Evolutionary conservation across 805 yeast genomes (phyloP).

Genomic region (Ogataea parapolymorpha): DNA sequence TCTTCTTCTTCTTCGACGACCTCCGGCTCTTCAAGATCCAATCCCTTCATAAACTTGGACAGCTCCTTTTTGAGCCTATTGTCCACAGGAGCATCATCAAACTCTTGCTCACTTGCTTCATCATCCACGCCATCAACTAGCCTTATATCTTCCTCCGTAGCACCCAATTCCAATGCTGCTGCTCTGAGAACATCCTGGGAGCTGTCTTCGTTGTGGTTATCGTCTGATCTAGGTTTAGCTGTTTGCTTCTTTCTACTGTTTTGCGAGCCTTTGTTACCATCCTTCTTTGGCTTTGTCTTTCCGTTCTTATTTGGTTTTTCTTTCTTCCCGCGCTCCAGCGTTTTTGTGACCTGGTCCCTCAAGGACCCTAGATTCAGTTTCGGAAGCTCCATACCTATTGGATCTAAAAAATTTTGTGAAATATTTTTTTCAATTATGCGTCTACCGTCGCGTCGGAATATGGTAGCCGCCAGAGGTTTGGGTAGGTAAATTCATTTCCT

Average conservation of each 20-base stretch:
- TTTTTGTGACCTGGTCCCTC: conserved; percentile 60
- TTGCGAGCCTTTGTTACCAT: background rate
- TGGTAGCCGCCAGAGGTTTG: too few species aligned
- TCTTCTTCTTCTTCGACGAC: conserved; percentile 33
- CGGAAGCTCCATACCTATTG: conserved; percentile 40
- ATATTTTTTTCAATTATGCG: conserved; percentile 7
- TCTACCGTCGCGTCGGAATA: conserved; percentile 9
- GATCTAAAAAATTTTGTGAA: conserved; percentile 4
- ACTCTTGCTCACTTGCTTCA: conserved; percentile 52
- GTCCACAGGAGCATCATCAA: conserved; percentile 45
- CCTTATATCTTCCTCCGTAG: conserved; percentile 76
- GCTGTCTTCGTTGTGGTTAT: conserved; percentile 6
- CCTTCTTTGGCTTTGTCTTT: background rate
- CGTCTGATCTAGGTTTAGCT: background rate
- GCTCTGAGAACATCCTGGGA: conserved; percentile 46
- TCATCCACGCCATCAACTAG: conserved; percentile 50
- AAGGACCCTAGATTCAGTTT: conserved; percentile 52
- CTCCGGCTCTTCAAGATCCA: conserved; percentile 55
- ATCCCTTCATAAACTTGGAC: conserved; percentile 56
- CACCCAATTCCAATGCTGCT: conserved; percentile 81
- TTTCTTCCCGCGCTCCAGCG: conserved; percentile 33
- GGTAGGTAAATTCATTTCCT: too few species aligned
- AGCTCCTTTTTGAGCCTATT: conserved; percentile 51
- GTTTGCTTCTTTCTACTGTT: background rate
- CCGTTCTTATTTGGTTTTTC: conserved; percentile 4